Percentiles rank a stretch among this genome's conserved stretches.
Conservation (phyloP, 768 basidiomycete species). For the Kwoniella sp. region DNA sequence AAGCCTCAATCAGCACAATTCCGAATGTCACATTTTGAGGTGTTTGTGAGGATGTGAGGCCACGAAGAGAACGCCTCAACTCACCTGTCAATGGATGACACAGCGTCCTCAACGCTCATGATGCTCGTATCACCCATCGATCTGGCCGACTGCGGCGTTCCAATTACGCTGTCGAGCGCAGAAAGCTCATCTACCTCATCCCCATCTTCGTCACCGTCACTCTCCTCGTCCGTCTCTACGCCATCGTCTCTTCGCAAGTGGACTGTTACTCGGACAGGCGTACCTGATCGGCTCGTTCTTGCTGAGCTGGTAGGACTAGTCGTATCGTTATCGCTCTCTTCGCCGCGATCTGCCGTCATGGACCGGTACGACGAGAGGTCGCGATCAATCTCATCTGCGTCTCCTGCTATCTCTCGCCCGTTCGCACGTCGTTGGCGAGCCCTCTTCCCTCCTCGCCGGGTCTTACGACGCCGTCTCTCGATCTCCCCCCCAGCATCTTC, state of each 20-base stretch:
- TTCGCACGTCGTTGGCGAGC: constrained; percentile 13
- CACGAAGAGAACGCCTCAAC: constrained; percentile 10
- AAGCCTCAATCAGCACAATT: neutral
- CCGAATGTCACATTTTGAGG: neutral
- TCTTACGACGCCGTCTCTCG: constrained; percentile 3
- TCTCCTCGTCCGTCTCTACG: neutral
- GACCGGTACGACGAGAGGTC: constrained; percentile 1
- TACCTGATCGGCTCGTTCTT: constrained; percentile 3
- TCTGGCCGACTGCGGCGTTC: constrained; percentile 13
- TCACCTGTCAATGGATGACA: constrained; percentile 42
- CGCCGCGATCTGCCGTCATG: neutral
- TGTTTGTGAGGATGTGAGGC: neutral
- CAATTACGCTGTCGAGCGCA: constrained; percentile 15
- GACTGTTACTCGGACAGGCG: neutral
- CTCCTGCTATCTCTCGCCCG: neutral
- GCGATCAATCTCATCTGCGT: neutral
- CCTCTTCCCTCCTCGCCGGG: constrained; percentile 18
- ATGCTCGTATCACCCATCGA: constrained; percentile 16
- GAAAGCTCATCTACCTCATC: constrained; percentile 33
- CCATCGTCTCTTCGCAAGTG: neutral
- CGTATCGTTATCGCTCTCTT: constrained; percentile 13
- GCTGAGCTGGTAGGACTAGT: constrained; percentile 15
- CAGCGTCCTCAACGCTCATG: constrained; percentile 40
- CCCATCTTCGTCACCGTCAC: constrained; percentile 14
- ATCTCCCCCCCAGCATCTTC: neutral